These are phyloP conservation scores for Paraconiothyrium brasiliense DNA, from an alignment of 2,329 filamentous ascomycete species.

Conservation along the genomic window DNA sequence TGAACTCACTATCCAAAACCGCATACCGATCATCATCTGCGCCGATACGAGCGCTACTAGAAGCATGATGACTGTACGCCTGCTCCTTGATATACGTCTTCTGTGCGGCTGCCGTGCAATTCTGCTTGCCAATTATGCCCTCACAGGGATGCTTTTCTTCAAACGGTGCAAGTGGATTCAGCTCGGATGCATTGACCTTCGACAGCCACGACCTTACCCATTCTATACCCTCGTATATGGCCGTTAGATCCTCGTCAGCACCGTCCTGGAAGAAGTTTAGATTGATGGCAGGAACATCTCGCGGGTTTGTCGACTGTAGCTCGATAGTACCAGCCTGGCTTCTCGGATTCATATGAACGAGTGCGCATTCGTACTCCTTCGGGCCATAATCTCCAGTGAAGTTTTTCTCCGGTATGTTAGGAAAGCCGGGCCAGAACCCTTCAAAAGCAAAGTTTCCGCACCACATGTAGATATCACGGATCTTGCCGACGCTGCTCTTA, in stretches of 20 bases:
- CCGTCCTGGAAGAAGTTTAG: constrained; percentile 54
- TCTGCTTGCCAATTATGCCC: constrained; percentile 62
- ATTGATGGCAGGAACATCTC: constrained; percentile 68
- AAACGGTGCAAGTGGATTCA: constrained; percentile 51
- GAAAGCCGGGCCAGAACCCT: constrained; percentile 40
- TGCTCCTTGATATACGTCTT: constrained; percentile 38
- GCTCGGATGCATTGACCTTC: constrained; percentile 34
- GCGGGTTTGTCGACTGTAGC: constrained; percentile 69
- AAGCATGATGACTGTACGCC: constrained; percentile 31
- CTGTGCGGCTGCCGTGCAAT: constrained; percentile 49
- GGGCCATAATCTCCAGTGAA: constrained; percentile 33
- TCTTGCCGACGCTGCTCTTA: constrained; percentile 31
- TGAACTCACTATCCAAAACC: constrained; percentile 29
- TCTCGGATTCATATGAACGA: constrained; percentile 65
- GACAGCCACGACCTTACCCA: constrained; percentile 57
- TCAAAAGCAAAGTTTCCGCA: constrained; percentile 40
- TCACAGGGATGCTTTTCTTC: constrained; percentile 60
- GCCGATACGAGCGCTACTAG: constrained; percentile 27
- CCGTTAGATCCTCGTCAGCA: constrained; percentile 58
- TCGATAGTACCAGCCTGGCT: constrained; percentile 70
- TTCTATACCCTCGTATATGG: constrained; percentile 64
- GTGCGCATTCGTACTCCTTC: constrained; percentile 44
- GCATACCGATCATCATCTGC: constrained; percentile 25
- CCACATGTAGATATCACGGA: constrained; percentile 43
- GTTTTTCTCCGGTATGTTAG: constrained; percentile 30